Evolutionary conservation across 441 rosid genomes (phyloP).

Genomic region (Jatropha multifida): DNA sequence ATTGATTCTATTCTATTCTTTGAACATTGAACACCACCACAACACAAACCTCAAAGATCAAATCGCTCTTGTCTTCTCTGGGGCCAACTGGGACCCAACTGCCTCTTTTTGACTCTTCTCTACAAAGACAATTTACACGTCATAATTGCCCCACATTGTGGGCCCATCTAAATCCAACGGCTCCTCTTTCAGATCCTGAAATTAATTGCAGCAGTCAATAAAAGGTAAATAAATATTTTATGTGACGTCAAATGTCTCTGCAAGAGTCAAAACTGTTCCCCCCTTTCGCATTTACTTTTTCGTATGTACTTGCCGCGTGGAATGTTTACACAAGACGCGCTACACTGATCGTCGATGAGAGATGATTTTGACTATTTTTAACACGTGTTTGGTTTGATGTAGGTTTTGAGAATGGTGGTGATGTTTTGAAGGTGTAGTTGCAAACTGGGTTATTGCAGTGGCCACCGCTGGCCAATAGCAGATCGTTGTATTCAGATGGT

Average conservation of each 20-base stretch:
- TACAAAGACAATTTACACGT: conserved; percentile 10
- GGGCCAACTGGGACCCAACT: neutral
- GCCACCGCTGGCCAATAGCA: conserved; percentile 2
- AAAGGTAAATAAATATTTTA: no score
- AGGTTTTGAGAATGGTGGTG: no score
- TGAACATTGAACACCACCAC: neutral
- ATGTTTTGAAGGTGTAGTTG: neutral
- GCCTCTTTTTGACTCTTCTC: neutral
- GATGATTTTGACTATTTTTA: neutral
- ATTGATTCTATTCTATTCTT: neutral
- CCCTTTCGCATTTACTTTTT: neutral
- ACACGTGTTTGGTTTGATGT: neutral
- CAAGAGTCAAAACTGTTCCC: conserved; percentile 26
- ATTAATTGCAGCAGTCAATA: no score
- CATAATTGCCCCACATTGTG: no score
- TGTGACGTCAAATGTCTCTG: conserved; percentile 11
- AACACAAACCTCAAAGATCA: neutral
- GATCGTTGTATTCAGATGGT: neutral
- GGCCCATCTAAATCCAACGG: neutral
- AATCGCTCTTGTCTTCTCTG: neutral
- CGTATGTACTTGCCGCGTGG: neutral
- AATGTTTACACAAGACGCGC: neutral
- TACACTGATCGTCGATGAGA: neutral
- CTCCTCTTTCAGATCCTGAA: neutral
- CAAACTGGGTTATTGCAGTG: neutral